Evolutionary conservation across 2,329 filamentous ascomycete species (phyloP).

Genomic region (Lasiodiplodia hormozganensis): DNA sequence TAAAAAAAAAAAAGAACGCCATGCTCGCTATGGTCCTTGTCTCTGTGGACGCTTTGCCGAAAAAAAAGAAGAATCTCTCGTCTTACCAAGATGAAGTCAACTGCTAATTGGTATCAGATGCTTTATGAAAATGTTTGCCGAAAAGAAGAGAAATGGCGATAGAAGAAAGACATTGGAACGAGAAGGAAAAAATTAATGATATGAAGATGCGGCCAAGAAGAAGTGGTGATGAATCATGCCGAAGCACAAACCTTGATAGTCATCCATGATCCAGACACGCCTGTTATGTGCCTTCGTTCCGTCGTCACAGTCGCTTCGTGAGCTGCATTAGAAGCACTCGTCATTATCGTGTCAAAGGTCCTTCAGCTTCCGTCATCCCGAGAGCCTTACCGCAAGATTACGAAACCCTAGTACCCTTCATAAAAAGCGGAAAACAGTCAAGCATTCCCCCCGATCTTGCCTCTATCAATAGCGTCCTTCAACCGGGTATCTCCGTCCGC

Average conservation of each 20-base stretch:
- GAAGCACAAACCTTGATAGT: neutral
- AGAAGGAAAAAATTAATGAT: neutral
- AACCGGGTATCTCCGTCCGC: conserved; percentile 32
- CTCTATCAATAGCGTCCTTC: conserved; percentile 12
- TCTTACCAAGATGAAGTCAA: neutral
- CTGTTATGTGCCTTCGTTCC: neutral
- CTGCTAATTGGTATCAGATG: neutral
- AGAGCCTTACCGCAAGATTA: neutral
- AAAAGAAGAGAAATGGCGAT: neutral
- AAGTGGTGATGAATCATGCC: neutral
- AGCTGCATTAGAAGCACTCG: neutral
- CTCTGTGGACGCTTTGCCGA: neutral
- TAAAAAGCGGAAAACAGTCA: neutral
- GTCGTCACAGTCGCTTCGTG: neutral
- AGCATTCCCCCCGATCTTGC: neutral
- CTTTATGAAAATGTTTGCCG: neutral
- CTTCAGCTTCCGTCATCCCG: neutral
- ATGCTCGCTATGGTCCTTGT: conserved; percentile 5
- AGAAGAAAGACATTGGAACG: neutral
- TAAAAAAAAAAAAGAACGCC: neutral
- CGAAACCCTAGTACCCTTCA: neutral
- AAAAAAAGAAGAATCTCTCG: neutral
- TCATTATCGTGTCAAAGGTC: conserved; percentile 1
- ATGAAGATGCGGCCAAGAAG: neutral
- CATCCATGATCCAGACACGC: neutral